Percentiles rank a stretch among this genome's conserved stretches.
phyloP scores from a whole-genome alignment of 495 filamentous ascomycete species.

The Penicillium desertorum region DNA sequence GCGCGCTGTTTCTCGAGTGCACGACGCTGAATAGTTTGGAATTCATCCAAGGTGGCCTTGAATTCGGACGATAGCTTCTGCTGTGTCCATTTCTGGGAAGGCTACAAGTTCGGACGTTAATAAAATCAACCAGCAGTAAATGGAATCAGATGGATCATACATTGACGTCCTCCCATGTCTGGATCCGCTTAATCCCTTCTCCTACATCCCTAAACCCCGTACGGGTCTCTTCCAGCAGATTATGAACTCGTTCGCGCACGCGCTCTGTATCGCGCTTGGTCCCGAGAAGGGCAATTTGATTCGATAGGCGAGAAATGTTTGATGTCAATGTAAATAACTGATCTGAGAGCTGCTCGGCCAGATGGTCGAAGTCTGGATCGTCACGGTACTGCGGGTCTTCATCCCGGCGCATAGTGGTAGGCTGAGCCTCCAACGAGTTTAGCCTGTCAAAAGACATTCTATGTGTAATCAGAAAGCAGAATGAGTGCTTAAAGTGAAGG shows the following conservation, averaged over 20 bases:
- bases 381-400: slow-evolving; percentile 77
- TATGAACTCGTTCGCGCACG: slow-evolving; percentile 85
- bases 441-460: slow-evolving; percentile 91
- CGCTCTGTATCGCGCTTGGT: slow-evolving; percentile 88
- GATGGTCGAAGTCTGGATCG: slow-evolving; percentile 85
- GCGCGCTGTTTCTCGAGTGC: slow-evolving; percentile 91
- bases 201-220: slow-evolving; percentile 88
- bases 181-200: slow-evolving; percentile 88
- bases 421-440: slow-evolving; percentile 79
- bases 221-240: slow-evolving; percentile 79
- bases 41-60: slow-evolving; percentile 79
- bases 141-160: slow-evolving; percentile 50
- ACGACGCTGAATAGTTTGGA: slow-evolving; percentile 83
- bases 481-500: slow-evolving; percentile 10
- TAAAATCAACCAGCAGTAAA: not conserved
- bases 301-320: slow-evolving; percentile 76
- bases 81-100: slow-evolving; percentile 90
- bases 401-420: slow-evolving; percentile 60
- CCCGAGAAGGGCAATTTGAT: slow-evolving; percentile 80
- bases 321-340: slow-evolving; percentile 84
- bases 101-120: slow-evolving; percentile 49
- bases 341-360: slow-evolving; percentile 78
- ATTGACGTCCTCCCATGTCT: slow-evolving; percentile 87
- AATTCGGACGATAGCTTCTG: slow-evolving; percentile 92
- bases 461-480: slow-evolving; percentile 8